A percentile compares a stretch with the other conserved stretches of the same genome.
phyloP scores from a whole-genome alignment of 208 protist species.

The Wallacemonas collosoma region DNA sequence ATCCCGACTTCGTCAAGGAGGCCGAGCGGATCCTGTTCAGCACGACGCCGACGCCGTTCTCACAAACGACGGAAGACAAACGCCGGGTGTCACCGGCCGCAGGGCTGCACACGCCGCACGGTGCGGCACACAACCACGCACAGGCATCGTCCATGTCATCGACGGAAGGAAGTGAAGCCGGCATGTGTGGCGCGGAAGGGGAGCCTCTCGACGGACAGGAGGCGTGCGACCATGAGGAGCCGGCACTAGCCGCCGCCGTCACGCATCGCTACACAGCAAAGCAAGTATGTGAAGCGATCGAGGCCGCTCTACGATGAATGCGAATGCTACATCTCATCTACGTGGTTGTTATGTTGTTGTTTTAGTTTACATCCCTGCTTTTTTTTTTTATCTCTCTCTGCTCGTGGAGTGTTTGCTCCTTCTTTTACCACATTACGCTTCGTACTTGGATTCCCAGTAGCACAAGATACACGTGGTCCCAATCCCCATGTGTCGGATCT shows the following conservation, averaged over 20 bases:
- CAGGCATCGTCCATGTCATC: neutral
- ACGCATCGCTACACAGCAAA: slow-evolving; percentile 5
- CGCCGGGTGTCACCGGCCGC: too few species aligned
- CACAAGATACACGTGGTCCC: too few species aligned
- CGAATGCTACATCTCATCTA: slow-evolving; percentile 21
- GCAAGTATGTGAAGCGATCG: slow-evolving; percentile 9
- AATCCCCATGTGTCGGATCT: too few species aligned
- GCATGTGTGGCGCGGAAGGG: neutral
- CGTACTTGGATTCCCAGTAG: neutral
- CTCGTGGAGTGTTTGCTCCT: slow-evolving; percentile 4
- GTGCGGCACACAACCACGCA: neutral
- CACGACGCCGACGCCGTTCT: neutral
- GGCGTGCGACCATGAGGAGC: too few species aligned
- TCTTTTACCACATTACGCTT: slow-evolving; percentile 3
- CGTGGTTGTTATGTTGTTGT: slow-evolving; percentile 10
- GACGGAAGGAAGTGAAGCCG: neutral
- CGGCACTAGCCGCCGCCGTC: neutral
- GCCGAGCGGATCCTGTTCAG: slow-evolving; percentile 57
- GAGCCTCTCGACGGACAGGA: neutral
- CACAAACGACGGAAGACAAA: too few species aligned
- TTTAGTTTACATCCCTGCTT: slow-evolving; percentile 17
- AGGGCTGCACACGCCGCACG: neutral
- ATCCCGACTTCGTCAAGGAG: slow-evolving; percentile 47
- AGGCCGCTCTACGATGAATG: slow-evolving; percentile 10
- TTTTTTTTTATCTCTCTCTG: slow-evolving; percentile 5